Conservation (phyloP, 2,329 filamentous ascomycete species). For the Colletotrichum shisoi region DNA sequence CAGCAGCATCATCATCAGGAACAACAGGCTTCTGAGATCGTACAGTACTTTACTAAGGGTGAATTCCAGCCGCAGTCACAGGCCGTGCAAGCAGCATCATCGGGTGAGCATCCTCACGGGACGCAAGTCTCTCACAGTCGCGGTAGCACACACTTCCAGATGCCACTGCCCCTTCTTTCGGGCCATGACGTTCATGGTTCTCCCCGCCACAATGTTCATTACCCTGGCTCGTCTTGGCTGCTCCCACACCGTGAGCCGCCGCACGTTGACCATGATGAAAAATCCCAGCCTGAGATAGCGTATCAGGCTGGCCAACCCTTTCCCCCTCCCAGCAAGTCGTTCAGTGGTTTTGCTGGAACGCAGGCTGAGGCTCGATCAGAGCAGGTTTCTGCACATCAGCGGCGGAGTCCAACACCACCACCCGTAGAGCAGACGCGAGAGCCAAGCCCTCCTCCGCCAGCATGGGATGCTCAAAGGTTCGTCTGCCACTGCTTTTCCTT, state of each 20-base stretch:
- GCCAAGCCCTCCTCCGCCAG: constrained; percentile 48
- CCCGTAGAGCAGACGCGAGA: constrained; percentile 48
- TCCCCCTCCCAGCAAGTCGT: constrained; percentile 47
- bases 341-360: constrained; percentile 54
- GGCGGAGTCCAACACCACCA: constrained; percentile 44
- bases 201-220: constrained; percentile 38
- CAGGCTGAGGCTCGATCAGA: constrained; percentile 59
- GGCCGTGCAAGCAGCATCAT: constrained; percentile 41
- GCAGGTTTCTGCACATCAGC: constrained; percentile 44
- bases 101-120: constrained; percentile 47
- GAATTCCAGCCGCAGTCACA: constrained; percentile 55
- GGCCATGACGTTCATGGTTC: constrained; percentile 31
- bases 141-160: constrained; percentile 42
- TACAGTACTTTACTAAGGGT: constrained; percentile 64
- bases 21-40: constrained; percentile 48
- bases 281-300: constrained; percentile 39
- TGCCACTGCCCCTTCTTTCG: constrained; percentile 37
- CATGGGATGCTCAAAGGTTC: constrained; percentile 65
- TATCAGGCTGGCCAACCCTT: constrained; percentile 41
- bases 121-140: constrained; percentile 43
- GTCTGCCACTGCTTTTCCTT: constrained; percentile 34
- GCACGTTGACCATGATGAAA: constrained; percentile 39
- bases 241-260: constrained; percentile 28
- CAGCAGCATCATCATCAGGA: constrained; percentile 18
- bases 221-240: constrained; percentile 31